A percentile compares a stretch with the other conserved stretches of the same genome.
phyloP scores from a whole-genome alignment of 169 alveolate genomes.

The Cryptosporidium tyzzeri region DNA sequence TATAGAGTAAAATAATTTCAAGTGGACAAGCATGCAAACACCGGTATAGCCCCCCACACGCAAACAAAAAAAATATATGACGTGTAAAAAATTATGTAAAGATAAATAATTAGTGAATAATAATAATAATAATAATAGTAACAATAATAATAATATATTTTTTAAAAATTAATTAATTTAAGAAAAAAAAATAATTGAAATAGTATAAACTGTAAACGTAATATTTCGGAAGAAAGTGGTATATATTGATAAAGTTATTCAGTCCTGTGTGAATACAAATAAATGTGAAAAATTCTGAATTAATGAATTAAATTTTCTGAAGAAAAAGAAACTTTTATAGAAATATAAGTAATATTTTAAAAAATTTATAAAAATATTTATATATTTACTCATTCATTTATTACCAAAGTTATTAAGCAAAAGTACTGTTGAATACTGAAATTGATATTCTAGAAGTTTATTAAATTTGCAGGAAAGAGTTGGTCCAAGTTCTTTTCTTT shows the following conservation, averaged over 20 bases:
- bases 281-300: slow-evolving; percentile 10
- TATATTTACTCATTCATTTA: too few relatives aligned
- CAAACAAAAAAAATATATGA: slow-evolving; percentile 35
- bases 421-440: not conserved
- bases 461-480: not conserved
- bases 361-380: too few relatives aligned
- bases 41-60: slow-evolving; percentile 71
- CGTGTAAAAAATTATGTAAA: slow-evolving; percentile 31
- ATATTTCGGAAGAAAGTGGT: not conserved
- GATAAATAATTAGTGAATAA: slow-evolving; percentile 1
- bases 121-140: not conserved
- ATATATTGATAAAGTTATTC: not conserved
- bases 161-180: too few relatives aligned
- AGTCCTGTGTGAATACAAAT: not conserved
- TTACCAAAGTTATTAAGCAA: not conserved
- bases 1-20: not conserved
- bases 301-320: not conserved
- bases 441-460: not conserved
- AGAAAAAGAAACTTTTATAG: too few relatives aligned
- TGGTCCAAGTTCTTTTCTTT: not conserved
- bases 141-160: not conserved
- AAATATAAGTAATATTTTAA: too few relatives aligned
- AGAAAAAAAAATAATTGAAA: too few relatives aligned
- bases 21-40: slow-evolving; percentile 76
- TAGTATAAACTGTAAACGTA: not conserved